Percentiles rank a stretch among this genome's conserved stretches.
Evolutionary conservation across 768 basidiomycete genomes (phyloP).

Genomic region (Fomitopsis serialis): DNA sequence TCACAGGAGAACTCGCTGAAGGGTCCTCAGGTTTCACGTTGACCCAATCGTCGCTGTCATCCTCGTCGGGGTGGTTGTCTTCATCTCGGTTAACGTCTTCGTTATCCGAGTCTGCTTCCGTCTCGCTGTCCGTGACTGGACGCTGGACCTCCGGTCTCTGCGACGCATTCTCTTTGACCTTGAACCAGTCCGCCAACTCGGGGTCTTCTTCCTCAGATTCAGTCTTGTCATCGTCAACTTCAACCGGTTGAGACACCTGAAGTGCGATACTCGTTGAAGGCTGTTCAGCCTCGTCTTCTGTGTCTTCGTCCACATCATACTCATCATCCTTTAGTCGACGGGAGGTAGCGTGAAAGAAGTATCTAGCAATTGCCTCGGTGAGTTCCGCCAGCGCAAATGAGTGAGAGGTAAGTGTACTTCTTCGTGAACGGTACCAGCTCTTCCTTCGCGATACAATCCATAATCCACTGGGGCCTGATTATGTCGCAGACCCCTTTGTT

Average conservation of each 20-base stretch:
- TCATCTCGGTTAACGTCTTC: constrained; percentile 41
- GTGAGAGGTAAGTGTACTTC: constrained; percentile 40
- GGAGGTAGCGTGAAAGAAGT: constrained; percentile 72
- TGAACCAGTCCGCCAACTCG: constrained; percentile 55
- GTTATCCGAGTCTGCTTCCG: constrained; percentile 67
- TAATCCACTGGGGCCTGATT: constrained; percentile 77
- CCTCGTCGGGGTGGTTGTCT: constrained; percentile 15
- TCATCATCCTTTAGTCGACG: constrained; percentile 44
- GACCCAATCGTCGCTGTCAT: constrained; percentile 37
- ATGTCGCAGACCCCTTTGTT: constrained; percentile 69
- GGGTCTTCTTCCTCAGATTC: constrained; percentile 40
- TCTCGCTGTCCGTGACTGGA: constrained; percentile 48
- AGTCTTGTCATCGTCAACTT: constrained; percentile 24
- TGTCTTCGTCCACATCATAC: constrained; percentile 38
- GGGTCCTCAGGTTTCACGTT: constrained; percentile 11
- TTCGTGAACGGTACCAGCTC: constrained; percentile 56
- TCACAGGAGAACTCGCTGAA: not conserved
- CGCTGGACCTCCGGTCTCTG: constrained; percentile 18
- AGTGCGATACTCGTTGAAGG: constrained; percentile 12
- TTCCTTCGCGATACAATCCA: constrained; percentile 63
- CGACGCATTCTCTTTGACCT: constrained; percentile 36
- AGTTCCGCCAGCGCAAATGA: not conserved
- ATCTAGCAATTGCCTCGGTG: constrained; percentile 35
- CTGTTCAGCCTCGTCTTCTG: constrained; percentile 14
- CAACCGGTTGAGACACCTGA: not conserved